phyloP scores from a whole-genome alignment of 2,329 filamentous ascomycete genomes.

The Ampelomyces quisqualis region DNA sequence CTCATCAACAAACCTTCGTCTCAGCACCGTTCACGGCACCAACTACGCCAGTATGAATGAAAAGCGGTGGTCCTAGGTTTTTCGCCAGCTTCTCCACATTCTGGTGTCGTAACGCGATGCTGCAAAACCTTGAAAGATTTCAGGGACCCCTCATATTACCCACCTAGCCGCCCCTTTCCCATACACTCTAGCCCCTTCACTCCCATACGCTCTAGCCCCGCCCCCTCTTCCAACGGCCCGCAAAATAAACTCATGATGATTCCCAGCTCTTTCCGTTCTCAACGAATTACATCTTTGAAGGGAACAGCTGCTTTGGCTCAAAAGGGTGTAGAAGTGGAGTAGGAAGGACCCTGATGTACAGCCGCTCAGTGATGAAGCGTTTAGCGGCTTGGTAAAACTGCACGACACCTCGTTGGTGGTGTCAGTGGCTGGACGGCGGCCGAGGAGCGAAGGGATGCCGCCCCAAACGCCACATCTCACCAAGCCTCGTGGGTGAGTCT shows the following conservation, averaged over 20 bases:
- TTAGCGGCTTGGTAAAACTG: constrained; percentile 3
- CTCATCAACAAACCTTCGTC: too few species aligned
- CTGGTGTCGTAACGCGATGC: too few species aligned
- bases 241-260: constrained; percentile 14
- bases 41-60: too few species aligned
- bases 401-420: constrained; percentile 1
- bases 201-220: too few species aligned
- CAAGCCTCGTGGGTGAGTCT: neutral
- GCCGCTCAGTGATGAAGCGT: neutral
- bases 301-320: too few species aligned
- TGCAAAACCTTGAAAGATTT: neutral
- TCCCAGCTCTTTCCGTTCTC: constrained; percentile 11
- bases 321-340: neutral
- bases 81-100: too few species aligned
- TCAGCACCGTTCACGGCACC: too few species aligned
- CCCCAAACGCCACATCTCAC: constrained; percentile 2
- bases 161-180: too few species aligned
- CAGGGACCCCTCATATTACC: too few species aligned
- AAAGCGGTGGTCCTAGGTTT: too few species aligned
- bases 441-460: constrained; percentile 1
- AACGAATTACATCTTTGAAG: constrained; percentile 8
- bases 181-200: too few species aligned
- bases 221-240: constrained; percentile 14
- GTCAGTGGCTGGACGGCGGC: neutral
- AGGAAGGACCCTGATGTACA: constrained; percentile 1